Evolutionary conservation across 352 stramenopile species (phyloP).

Genomic region (Globisporangium apiculatum): DNA sequence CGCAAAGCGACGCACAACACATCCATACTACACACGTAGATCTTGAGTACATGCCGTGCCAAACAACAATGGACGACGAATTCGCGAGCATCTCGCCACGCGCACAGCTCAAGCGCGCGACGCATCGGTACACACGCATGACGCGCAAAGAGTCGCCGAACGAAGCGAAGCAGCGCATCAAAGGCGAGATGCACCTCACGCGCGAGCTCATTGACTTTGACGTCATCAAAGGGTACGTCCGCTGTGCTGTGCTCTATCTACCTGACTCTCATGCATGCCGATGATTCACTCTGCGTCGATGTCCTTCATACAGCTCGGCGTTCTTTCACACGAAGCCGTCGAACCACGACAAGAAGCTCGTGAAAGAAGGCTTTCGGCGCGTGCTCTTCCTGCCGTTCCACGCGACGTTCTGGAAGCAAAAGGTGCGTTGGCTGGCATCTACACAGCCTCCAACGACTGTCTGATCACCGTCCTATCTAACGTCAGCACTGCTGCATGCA

Average conservation of each 20-base stretch:
- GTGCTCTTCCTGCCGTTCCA: slow-evolving; percentile 74
- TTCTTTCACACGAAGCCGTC: slow-evolving; percentile 84
- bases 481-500: not conserved
- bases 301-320: slow-evolving; percentile 32
- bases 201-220: slow-evolving; percentile 85
- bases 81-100: slow-evolving; percentile 22
- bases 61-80: slow-evolving; percentile 28
- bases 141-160: slow-evolving; percentile 48
- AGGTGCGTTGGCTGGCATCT: slow-evolving; percentile 16
- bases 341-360: slow-evolving; percentile 73
- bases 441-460: not conserved
- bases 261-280: not conserved
- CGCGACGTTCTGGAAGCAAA: slow-evolving; percentile 65
- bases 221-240: slow-evolving; percentile 72
- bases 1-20: too few species aligned
- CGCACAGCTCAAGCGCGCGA: slow-evolving; percentile 17
- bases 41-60: slow-evolving; percentile 2
- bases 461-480: not conserved
- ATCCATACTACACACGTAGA: too few species aligned
- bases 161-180: slow-evolving; percentile 32
- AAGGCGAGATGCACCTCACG: slow-evolving; percentile 53
- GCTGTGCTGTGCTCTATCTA: not conserved
- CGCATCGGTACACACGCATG: slow-evolving; percentile 20
- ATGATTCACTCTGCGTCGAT: not conserved
- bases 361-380: slow-evolving; percentile 60